Percentiles rank a stretch among this genome's conserved stretches.
Conservation (phyloP, 192 early-diverging fungal species). For the Linnemannia elongata region DNA sequence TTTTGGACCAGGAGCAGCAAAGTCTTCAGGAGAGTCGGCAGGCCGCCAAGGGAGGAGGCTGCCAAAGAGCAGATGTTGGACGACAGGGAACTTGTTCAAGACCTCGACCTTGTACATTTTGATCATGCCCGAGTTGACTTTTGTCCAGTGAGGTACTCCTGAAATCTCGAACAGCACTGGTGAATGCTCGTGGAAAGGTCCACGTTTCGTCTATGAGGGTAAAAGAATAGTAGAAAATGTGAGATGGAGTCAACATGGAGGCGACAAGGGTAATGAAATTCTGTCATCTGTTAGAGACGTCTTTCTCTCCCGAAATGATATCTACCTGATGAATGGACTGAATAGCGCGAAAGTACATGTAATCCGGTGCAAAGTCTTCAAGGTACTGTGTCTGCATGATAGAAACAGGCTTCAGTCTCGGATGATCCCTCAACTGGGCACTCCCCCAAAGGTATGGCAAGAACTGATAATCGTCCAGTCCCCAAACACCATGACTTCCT, state of each 20-base stretch:
- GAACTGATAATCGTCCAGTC: constrained; percentile 97
- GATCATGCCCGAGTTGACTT: constrained; percentile 91
- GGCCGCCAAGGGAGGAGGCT: constrained; percentile 72
- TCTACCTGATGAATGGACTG: constrained; percentile 81
- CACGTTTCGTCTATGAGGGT: constrained; percentile 62
- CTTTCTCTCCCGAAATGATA: too few species aligned
- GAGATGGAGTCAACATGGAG: not conserved
- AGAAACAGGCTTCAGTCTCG: constrained; percentile 77
- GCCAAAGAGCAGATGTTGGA: constrained; percentile 97
- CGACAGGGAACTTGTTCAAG: constrained; percentile 92
- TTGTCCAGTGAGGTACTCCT: constrained; percentile 88
- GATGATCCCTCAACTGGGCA: constrained; percentile 85
- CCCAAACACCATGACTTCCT: constrained; percentile 97
- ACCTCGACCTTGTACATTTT: constrained; percentile 97
- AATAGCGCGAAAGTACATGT: constrained; percentile 90
- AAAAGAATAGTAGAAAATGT: not conserved
- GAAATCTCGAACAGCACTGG: constrained; percentile 96
- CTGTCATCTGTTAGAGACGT: not conserved
- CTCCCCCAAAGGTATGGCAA: constrained; percentile 95
- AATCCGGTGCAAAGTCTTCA: constrained; percentile 73
- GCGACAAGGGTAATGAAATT: not conserved
- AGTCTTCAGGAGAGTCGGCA: constrained; percentile 24
- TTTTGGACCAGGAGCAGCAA: not conserved
- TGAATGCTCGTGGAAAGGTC: constrained; percentile 85
- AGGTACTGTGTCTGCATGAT: constrained; percentile 75